A percentile compares a stretch with the other conserved stretches of the same genome.
Conservation (phyloP, 2,329 filamentous ascomycete species). For the Trichoderma citrinoviride region DNA sequence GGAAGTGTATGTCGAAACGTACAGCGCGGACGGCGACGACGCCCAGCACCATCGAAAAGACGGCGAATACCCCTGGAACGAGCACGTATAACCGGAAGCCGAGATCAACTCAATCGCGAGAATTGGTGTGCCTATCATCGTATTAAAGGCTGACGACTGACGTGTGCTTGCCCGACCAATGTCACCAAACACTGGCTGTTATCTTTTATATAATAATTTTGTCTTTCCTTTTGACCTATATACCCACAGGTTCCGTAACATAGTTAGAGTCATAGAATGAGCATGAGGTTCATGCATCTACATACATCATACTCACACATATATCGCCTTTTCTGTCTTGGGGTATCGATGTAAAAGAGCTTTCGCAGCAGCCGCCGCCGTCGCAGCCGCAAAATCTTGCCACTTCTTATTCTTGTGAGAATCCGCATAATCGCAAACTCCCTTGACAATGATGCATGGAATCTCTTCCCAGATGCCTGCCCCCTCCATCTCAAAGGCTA, state of each 20-base stretch:
- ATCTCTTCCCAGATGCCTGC: constrained; percentile 34
- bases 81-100: neutral
- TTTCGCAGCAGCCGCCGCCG: constrained; percentile 31
- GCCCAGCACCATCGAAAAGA: neutral
- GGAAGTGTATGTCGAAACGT: neutral
- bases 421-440: constrained; percentile 42
- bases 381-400: constrained; percentile 39
- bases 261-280: too few relatives aligned
- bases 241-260: too few relatives aligned
- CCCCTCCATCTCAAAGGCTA: constrained; percentile 39
- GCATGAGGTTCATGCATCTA: neutral
- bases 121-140: too few relatives aligned
- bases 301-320: neutral
- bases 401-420: constrained; percentile 40
- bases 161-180: too few relatives aligned
- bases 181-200: too few relatives aligned
- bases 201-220: too few relatives aligned
- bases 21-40: neutral
- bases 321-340: constrained; percentile 3
- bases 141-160: too few relatives aligned
- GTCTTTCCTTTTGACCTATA: too few relatives aligned
- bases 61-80: neutral
- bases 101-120: too few relatives aligned
- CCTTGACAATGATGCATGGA: constrained; percentile 38
- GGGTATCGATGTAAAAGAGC: constrained; percentile 19